A percentile compares a stretch with the other conserved stretches of the same genome.
Conservation (phyloP, 441 rosid species). For the Codiaeum variegatum region DNA sequence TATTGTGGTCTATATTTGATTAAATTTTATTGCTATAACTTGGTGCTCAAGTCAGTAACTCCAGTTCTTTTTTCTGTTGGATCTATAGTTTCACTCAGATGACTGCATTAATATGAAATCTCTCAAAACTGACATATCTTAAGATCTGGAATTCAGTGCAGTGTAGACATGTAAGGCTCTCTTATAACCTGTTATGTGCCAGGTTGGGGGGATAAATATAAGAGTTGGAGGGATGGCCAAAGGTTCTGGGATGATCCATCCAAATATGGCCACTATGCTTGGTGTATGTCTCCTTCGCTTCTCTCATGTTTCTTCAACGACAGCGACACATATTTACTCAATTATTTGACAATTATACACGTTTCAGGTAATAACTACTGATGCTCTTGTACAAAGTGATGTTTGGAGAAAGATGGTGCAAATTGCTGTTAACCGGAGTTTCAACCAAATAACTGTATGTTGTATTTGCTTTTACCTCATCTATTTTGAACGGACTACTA, state of each 20-base stretch:
- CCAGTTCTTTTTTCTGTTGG: not conserved
- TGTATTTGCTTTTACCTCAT: slow-evolving; percentile 6
- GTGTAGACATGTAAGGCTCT: not conserved
- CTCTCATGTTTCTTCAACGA: slow-evolving; percentile 15
- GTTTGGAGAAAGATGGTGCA: slow-evolving; percentile 92
- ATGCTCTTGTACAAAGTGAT: slow-evolving; percentile 71
- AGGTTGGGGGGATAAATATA: slow-evolving; percentile 69
- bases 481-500: not conserved
- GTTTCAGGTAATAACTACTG: slow-evolving; percentile 88
- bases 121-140: slow-evolving; percentile 6
- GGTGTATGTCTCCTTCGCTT: slow-evolving; percentile 54
- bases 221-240: slow-evolving; percentile 94
- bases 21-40: not conserved
- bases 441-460: slow-evolving; percentile 94
- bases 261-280: slow-evolving; percentile 96
- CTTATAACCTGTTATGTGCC: slow-evolving; percentile 22
- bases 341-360: slow-evolving; percentile 9
- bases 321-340: slow-evolving; percentile 8
- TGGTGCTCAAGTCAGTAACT: not conserved
- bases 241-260: slow-evolving; percentile 99
- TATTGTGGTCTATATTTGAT: not conserved
- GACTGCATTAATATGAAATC: not conserved
- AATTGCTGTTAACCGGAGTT: slow-evolving; percentile 81
- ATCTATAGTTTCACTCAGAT: not conserved
- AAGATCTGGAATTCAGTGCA: not conserved